phyloP scores from a whole-genome alignment of 2,329 filamentous ascomycete genomes.

The Microascus cirrosus region DNA sequence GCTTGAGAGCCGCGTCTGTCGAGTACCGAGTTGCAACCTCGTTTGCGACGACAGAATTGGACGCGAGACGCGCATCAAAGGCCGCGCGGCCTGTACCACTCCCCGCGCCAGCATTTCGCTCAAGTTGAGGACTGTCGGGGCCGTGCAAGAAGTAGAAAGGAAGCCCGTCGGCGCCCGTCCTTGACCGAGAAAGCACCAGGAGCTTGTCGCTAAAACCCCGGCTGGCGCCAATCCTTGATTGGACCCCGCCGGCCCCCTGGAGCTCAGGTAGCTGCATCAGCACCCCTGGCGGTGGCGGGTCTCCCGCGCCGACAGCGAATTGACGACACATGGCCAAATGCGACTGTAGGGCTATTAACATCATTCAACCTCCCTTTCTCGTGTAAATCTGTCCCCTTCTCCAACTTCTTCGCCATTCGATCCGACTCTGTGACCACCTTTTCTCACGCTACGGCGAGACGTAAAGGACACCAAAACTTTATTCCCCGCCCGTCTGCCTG shows the following conservation, averaged over 20 bases:
- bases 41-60: background rate
- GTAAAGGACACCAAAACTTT: background rate
- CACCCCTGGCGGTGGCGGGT: background rate
- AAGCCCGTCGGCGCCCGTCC: background rate
- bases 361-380: background rate
- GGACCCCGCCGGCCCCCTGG: background rate
- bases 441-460: background rate
- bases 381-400: constrained; percentile 4
- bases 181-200: background rate
- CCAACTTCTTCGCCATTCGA: background rate
- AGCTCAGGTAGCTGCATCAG: background rate
- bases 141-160: background rate
- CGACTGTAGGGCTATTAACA: background rate
- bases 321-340: constrained; percentile 5
- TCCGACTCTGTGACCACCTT: background rate
- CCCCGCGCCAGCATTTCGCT: background rate
- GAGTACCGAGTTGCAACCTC: background rate
- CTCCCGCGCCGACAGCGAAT: background rate
- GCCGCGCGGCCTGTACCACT: background rate
- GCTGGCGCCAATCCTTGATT: background rate
- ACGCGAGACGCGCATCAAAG: background rate
- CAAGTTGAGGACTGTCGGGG: background rate
- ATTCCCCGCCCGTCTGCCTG: background rate
- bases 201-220: constrained; percentile 2
- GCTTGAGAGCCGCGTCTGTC: background rate